Base-by-base conservation (phyloP, 495 filamentous ascomycete genomes). In the Aspergillus panamensis region DNA sequence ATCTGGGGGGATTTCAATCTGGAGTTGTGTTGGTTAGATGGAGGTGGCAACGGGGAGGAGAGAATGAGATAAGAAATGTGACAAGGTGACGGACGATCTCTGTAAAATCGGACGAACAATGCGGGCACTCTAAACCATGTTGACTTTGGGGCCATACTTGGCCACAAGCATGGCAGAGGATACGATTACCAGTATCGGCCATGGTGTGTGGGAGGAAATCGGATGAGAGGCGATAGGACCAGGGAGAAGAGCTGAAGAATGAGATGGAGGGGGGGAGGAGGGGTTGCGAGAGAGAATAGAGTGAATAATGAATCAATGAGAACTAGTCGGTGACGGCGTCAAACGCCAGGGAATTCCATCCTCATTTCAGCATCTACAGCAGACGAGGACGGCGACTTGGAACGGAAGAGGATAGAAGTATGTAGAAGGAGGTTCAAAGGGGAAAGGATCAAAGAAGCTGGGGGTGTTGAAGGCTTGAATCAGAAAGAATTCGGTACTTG, bases 91-190 rank as follows among this genome's bases (percentile, higher is more conserved):
- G 32, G 68, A 77, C 92, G 57, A 96, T 93, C 73, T 98, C 91
- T 7, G 83, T 88, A 67, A 89, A 85, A 6, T 95, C 89, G n/a
- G 83, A 82, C 12, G 77, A 57, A 66, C 94, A 98, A 8, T 72
- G 65, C n/a, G 92, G 92, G 60, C 94, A 98, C 12, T 68, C 69
- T 50, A 96, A 70, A 33, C 80, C 82, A 60, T 79, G 75, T 54
- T 87, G 79, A 63, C 89, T 82, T 52, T 81, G 76, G 58, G 83
- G 86, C 91, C 90, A 97, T 63, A 96, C 87, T 45, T 87, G 77
- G 37, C 79, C 63, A 76, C 94, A 97, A 33, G 72, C 63, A 70
- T 97, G 90, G 69, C 94, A 98, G 65, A 80, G 89, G 47, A 96
- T 84, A 19, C 91, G 76, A 68, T 95, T 87, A 61, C 75, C 67